Percentiles rank a stretch among this genome's conserved stretches.
Evolutionary conservation across 2,329 filamentous ascomycete genomes (phyloP).

Genomic region (Cladosporium cucumerinum): DNA sequence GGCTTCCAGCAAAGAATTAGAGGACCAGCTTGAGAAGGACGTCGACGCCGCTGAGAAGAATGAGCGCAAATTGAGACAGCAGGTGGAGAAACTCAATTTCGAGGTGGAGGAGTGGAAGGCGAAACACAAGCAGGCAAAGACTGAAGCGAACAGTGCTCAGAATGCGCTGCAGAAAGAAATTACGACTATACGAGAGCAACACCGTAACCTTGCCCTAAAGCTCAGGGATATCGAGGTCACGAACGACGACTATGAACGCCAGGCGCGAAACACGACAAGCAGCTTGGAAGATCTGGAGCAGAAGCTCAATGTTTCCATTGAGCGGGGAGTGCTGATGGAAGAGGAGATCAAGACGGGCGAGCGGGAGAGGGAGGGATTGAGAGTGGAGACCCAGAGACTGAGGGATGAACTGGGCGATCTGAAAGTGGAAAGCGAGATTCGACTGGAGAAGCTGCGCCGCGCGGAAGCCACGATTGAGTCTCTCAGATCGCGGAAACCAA

Average conservation of each 20-base stretch:
- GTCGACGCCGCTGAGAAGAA: constrained; percentile 93
- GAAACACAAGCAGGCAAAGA: constrained; percentile 94
- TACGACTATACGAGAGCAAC: constrained; percentile 80
- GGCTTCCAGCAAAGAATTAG: constrained; percentile 86
- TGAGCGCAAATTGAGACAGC: constrained; percentile 80
- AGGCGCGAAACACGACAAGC: constrained; percentile 91
- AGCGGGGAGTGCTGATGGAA: constrained; percentile 87
- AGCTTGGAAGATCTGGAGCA: constrained; percentile 95
- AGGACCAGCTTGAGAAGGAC: constrained; percentile 92
- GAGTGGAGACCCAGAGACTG: constrained; percentile 86
- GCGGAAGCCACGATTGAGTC: constrained; percentile 52
- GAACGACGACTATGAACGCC: constrained; percentile 96
- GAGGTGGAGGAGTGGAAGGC: constrained; percentile 99
- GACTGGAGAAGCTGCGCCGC: constrained; percentile 87
- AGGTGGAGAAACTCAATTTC: constrained; percentile 77
- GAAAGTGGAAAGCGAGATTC: constrained; percentile 90
- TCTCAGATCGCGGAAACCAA: constrained; percentile 51
- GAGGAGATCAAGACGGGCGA: constrained; percentile 90
- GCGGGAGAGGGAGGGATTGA: constrained; percentile 81
- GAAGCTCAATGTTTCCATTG: constrained; percentile 93
- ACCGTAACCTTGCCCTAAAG: constrained; percentile 75
- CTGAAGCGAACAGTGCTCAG: constrained; percentile 80
- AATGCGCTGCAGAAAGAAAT: constrained; percentile 91
- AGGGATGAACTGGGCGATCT: constrained; percentile 89
- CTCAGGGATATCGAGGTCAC: constrained; percentile 94